Conservation (phyloP, 2,329 filamentous ascomycete species). For the Coniochaeta sp. region DNA sequence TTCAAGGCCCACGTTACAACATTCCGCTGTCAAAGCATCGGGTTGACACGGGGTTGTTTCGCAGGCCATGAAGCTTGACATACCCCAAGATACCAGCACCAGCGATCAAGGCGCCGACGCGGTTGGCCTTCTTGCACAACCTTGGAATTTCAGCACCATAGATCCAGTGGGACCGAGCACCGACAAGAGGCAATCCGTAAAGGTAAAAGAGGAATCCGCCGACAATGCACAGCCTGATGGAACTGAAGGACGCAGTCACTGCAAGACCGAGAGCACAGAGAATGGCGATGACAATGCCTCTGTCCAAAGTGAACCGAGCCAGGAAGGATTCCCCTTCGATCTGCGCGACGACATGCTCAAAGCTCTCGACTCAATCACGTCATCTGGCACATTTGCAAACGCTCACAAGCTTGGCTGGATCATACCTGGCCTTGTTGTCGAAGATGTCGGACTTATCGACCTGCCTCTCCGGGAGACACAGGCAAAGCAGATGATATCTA, state of each 20-base stretch:
- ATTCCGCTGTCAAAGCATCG: background rate
- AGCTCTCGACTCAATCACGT: background rate
- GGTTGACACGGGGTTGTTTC: background rate
- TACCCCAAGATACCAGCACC: background rate
- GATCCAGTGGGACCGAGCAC: background rate
- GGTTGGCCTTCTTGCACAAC: background rate
- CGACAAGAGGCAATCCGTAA: no score
- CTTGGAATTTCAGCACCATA: no score
- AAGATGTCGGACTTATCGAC: constrained; percentile 12
- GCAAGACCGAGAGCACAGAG: background rate
- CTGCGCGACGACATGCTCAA: background rate
- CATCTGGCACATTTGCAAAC: background rate
- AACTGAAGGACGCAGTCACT: background rate
- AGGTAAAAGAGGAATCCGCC: background rate
- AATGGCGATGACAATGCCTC: background rate
- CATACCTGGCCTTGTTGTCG: background rate
- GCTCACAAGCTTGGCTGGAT: background rate
- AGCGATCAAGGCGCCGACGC: background rate
- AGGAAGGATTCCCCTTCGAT: background rate
- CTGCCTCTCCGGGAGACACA: constrained; percentile 17
- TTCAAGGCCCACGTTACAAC: no score
- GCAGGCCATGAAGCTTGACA: background rate
- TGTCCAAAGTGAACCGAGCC: background rate
- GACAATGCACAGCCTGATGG: background rate
- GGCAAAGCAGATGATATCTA: constrained; percentile 16